phyloP scores from a whole-genome alignment of 805 yeast genomes.

The Ogataea pini region DNA sequence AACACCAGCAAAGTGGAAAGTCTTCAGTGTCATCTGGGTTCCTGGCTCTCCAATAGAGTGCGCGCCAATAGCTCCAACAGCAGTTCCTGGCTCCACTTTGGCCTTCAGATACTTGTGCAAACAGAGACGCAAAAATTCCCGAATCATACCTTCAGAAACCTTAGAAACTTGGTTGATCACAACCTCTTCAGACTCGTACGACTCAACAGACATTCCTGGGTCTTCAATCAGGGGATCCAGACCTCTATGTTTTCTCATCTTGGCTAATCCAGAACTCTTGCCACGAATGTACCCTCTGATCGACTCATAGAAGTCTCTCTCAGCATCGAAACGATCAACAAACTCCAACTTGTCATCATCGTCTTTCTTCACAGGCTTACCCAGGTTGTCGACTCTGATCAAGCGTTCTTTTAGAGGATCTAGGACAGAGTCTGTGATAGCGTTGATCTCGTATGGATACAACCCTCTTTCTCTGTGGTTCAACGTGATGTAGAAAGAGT shows the following conservation, averaged over 20 bases:
- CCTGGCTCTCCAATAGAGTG: slow-evolving; percentile 99
- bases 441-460: slow-evolving; percentile 67
- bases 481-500: slow-evolving; percentile 74
- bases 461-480: slow-evolving; percentile 54
- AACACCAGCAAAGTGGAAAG: slow-evolving; percentile 93
- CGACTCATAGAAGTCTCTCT: slow-evolving; percentile 79
- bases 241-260: slow-evolving; percentile 55
- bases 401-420: slow-evolving; percentile 60
- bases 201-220: slow-evolving; percentile 33
- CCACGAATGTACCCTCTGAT: slow-evolving; percentile 60
- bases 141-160: slow-evolving; percentile 61
- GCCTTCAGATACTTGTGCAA: slow-evolving; percentile 83
- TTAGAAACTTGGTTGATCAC: slow-evolving; percentile 66
- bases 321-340: slow-evolving; percentile 86
- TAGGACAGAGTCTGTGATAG: slow-evolving; percentile 55
- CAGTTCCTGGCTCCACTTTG: slow-evolving; percentile 97
- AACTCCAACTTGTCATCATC: slow-evolving; percentile 54
- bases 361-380: slow-evolving; percentile 48
- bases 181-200: slow-evolving; percentile 33
- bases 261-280: slow-evolving; percentile 60
- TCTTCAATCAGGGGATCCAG: slow-evolving; percentile 41
- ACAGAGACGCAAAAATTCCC: slow-evolving; percentile 71
- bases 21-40: slow-evolving; percentile 92
- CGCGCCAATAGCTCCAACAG: slow-evolving; percentile 99
- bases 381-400: slow-evolving; percentile 72